Conservation (phyloP, 805 yeast genomes). For the Tetrapisispora arboricola region DNA sequence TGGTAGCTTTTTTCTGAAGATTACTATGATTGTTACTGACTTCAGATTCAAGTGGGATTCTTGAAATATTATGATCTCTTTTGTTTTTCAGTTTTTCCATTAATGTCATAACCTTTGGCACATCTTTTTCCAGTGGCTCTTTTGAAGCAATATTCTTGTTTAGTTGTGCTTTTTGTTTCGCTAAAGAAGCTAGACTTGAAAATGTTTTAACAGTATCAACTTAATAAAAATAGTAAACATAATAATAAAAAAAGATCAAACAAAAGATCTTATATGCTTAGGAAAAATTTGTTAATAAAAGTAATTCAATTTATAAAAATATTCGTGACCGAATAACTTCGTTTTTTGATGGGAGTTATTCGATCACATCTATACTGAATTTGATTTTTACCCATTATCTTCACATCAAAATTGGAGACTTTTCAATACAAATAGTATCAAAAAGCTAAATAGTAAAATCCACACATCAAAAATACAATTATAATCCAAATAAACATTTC, state of each 20-base stretch:
- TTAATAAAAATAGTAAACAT: not conserved
- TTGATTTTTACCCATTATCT: not conserved
- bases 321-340: no score
- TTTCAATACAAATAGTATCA: no score
- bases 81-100: not conserved
- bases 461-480: not conserved
- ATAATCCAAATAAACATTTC: not conserved
- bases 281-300: not conserved
- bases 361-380: not conserved
- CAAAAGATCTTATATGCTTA: no score
- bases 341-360: not conserved
- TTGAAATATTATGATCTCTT: not conserved
- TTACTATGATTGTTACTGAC: not conserved
- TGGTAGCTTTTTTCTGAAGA: not conserved
- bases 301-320: no score
- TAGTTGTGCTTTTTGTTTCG: constrained; percentile 7
- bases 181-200: constrained; percentile 11
- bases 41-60: no score
- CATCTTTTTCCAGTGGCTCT: not conserved
- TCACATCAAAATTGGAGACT: no score
- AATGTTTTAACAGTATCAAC: constrained; percentile 2
- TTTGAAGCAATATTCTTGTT: not conserved
- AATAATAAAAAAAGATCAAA: no score
- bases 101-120: not conserved
- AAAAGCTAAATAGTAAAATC: no score